phyloP scores from a whole-genome alignment of 768 basidiomycete genomes.

The Rhodosporidiobolus sp. region DNA sequence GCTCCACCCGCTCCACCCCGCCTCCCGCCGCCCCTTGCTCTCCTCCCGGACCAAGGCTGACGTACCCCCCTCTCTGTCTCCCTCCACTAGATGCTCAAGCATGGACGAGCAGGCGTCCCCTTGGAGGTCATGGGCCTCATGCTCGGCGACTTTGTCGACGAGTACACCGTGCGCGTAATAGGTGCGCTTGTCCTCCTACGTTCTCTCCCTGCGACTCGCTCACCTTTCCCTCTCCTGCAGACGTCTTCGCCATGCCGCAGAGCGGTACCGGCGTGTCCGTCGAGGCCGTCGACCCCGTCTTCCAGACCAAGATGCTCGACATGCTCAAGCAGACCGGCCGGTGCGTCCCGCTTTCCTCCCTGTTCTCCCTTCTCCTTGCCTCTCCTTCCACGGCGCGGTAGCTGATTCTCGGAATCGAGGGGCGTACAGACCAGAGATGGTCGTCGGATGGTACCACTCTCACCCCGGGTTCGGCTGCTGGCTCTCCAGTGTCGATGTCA shows the following conservation, averaged over 20 bases:
- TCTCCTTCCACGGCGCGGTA: neutral
- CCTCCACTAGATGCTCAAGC: conserved; percentile 95
- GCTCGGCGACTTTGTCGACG: conserved; percentile 97
- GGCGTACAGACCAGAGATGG: conserved; percentile 77
- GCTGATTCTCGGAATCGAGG: conserved; percentile 29
- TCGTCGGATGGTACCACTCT: conserved; percentile 99
- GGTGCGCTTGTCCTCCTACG: neutral
- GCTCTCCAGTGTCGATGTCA: conserved; percentile 97
- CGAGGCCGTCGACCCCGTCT: conserved; percentile 91
- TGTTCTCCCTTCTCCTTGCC: conserved; percentile 17
- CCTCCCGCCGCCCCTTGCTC: neutral
- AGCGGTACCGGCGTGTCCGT: conserved; percentile 96
- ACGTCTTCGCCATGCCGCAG: conserved; percentile 99
- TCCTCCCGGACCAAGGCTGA: no score
- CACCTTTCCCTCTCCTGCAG: conserved; percentile 59
- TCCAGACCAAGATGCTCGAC: conserved; percentile 96
- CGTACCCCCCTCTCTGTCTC: neutral
- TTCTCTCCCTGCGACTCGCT: neutral
- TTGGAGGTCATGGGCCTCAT: conserved; percentile 99
- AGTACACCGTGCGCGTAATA: conserved; percentile 60
- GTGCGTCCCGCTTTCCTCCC: conserved; percentile 53
- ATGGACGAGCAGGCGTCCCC: conserved; percentile 95
- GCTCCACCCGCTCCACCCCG: conserved; percentile 30
- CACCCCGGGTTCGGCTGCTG: conserved; percentile 99
- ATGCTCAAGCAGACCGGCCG: conserved; percentile 99